Evolutionary conservation across 257 asterid genomes (phyloP), one percentile per base, ranked within the genome.

Genomic region (Striga asiatica): DNA sequence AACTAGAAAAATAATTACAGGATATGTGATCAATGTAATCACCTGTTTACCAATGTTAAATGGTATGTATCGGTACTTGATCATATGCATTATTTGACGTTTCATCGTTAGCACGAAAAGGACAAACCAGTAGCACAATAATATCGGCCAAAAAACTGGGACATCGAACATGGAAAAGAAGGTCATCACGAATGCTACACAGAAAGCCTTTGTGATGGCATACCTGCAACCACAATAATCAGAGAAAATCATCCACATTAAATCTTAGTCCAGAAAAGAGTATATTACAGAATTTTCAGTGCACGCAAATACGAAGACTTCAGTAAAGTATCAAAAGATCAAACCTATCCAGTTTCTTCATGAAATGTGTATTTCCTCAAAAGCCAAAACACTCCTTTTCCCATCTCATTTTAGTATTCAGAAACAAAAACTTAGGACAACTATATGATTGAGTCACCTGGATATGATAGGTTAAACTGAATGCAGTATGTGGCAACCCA

Each of bases 131-230:
- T 89, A 89, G 72, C 76, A 78, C 63, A 89, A 57, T 53, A 89
- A 62, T 66, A 89, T 81, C 24, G 97, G 97, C 97, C 97, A 89
- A 65, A 85, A 89, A 50, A 82, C 97, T 4, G 94, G 95, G 61
- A 89, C 94, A 59, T 89, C 97, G 32, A 85, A 89, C 62, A 85
- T 59, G 38, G 95, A 85, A 54, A 89, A 85, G 81, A 85, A 78
- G 66, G 95, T 89, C 95, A 89, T 78, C 41, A 63, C 29, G 13
- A 37, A 37, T 9, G 43, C 43, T 37, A 37, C 43, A 37, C 43
- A 37, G 43, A 37, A 37, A 37, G 97, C 95, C 78, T 85, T 89
- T 6, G 95, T 89, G 73, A 89, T 77, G 53, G 95, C 85, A 75
- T 89, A 89, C 97, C 97, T 89, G 75, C 43, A 39, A 62, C 22